Evolutionary conservation across 352 stramenopile genomes (phyloP), one percentile per base, ranked within the genome.

Genomic region (Achlya hypogyna): DNA sequence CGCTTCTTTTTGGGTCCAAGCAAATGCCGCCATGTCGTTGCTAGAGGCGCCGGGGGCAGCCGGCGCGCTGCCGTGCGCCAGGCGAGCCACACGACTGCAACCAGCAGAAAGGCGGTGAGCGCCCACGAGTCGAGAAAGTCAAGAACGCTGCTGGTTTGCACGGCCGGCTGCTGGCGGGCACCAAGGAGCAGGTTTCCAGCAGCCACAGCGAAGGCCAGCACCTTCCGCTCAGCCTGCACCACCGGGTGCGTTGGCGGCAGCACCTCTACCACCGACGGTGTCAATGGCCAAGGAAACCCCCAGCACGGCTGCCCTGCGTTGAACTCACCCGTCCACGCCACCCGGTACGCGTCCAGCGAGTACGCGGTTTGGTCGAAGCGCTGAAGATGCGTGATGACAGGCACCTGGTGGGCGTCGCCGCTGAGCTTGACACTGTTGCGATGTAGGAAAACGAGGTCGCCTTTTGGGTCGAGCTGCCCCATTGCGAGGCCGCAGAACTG

Each of bases 401-500:
- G 54, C 3, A 63, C 54, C 23, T 63, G 54, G 22, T 31, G 38
- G 1, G 51, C 22, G 29, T 35, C 20, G 20, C 20, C 31, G 43
- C 20, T 53, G 29, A 66, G 2, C 28, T 66, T 62, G 38, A 23
- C 38, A 22, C 40, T 66, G 49, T 66, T 66, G 27, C 59, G 59
- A 23, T 66, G 49, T 1, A 66, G 3, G 63, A 66, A 66, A 1
- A 66, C 5, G 16, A 66, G 3, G n/a, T 54, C 27, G 3, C 43
- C 25, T 12, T 63, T 9, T 20, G 23, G 12, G 27, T 66, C 59
- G 3, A 10, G 29, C 12, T 66, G 59, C 2, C n/a, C 38, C 32
- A 66, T 66, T 10, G 59, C 31, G 29, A 38, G 2, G 49, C 59
- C 59, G 28, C 59, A 66, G 9, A 54, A 66, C 51, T 62, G 23